A percentile compares a stretch with the other conserved stretches of the same genome.
Conservation (phyloP, 2,329 filamentous ascomycete species). For the Stachybotrys echinatus region DNA sequence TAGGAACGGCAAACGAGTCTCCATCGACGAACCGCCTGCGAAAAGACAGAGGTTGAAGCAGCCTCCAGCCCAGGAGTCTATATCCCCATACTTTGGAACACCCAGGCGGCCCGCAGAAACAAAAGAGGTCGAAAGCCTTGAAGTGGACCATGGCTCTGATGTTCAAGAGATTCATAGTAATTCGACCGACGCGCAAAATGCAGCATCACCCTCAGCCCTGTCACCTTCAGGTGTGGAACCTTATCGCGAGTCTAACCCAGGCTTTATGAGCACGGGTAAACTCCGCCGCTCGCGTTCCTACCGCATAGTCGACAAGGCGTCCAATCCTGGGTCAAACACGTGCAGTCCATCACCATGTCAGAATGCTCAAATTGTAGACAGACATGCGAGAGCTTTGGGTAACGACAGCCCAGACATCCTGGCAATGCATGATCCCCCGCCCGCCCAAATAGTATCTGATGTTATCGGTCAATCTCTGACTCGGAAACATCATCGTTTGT, state of each 20-base stretch:
- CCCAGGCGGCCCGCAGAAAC: neutral
- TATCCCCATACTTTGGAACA: neutral
- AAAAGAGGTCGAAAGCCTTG: neutral
- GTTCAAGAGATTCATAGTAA: constrained; percentile 6
- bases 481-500: neutral
- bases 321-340: too few species aligned
- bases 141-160: neutral
- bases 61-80: neutral
- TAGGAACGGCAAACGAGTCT: constrained; percentile 1
- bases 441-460: constrained; percentile 16
- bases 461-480: constrained; percentile 5
- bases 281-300: too few species aligned
- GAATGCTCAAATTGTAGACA: too few species aligned
- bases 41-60: constrained; percentile 18
- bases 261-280: too few species aligned
- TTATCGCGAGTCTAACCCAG: neutral
- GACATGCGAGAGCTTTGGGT: too few species aligned
- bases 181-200: constrained; percentile 5
- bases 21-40: constrained; percentile 7
- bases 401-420: constrained; percentile 12
- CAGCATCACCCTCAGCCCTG: neutral
- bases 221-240: too few species aligned
- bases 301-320: too few species aligned
- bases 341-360: too few species aligned
- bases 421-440: constrained; percentile 8